A percentile compares a stretch with the other conserved stretches of the same genome.
phyloP scores from a whole-genome alignment of 768 basidiomycete genomes.

The Podaxis sp. region DNA sequence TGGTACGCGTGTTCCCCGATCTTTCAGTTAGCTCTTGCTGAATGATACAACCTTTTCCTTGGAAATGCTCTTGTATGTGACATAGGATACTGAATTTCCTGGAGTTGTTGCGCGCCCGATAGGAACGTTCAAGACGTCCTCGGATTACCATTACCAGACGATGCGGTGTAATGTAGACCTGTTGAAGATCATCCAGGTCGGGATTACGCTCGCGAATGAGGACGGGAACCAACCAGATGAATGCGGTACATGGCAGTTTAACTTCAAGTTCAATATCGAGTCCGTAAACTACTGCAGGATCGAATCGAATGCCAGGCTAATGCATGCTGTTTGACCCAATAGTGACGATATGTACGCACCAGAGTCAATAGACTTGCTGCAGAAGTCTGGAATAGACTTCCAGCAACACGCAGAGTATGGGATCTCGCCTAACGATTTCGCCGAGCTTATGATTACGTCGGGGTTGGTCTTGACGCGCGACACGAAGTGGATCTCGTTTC shows the following conservation, averaged over 20 bases:
- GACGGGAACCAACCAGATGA: slow-evolving; percentile 91
- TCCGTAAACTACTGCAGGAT: slow-evolving; percentile 18
- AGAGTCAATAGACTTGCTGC: slow-evolving; percentile 93
- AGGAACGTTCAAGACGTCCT: slow-evolving; percentile 92
- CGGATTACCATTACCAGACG: slow-evolving; percentile 99
- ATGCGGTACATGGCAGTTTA: slow-evolving; percentile 98
- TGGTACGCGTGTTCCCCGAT: slow-evolving; percentile 56
- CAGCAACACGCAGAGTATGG: slow-evolving; percentile 91
- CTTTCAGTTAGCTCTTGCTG: slow-evolving; percentile 16
- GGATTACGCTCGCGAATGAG: slow-evolving; percentile 92
- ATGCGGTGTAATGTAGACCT: slow-evolving; percentile 99
- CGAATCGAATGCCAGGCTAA: not conserved
- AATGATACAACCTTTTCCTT: slow-evolving; percentile 23
- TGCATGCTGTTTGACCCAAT: slow-evolving; percentile 10
- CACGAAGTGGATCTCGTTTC: slow-evolving; percentile 96
- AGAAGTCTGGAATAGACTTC: slow-evolving; percentile 96
- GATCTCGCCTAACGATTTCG: slow-evolving; percentile 91
- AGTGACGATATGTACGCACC: slow-evolving; percentile 99
- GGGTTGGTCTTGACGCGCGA: slow-evolving; percentile 88
- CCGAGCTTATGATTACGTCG: slow-evolving; percentile 94
- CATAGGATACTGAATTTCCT: slow-evolving; percentile 98
- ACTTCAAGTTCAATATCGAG: slow-evolving; percentile 92
- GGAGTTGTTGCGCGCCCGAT: slow-evolving; percentile 98
- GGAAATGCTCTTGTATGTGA: not conserved
- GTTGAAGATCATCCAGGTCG: slow-evolving; percentile 96